Evolutionary conservation across 2,329 filamentous ascomycete genomes (phyloP).

Genomic region (Knoxdaviesia proteae): DNA sequence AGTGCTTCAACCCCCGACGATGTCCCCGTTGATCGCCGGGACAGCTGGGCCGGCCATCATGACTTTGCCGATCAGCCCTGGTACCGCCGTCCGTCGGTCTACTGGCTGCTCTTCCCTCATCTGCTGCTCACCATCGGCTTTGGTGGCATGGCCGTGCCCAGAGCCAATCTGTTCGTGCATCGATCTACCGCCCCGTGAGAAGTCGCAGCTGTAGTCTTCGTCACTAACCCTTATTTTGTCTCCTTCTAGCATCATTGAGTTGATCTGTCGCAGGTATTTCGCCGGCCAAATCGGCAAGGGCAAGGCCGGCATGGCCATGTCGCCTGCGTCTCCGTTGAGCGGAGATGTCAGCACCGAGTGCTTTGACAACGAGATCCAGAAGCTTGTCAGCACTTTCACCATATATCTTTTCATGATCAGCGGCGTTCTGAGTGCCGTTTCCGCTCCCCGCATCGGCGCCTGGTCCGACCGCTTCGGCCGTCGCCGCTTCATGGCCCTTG

Average conservation of each 20-base stretch:
- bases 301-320: too few species aligned
- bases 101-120: constrained; percentile 67
- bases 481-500: constrained; percentile 49
- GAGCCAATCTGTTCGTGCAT: constrained; percentile 47
- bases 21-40: constrained; percentile 2
- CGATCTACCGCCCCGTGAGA: background rate
- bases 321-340: too few species aligned
- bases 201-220: background rate
- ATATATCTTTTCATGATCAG: constrained; percentile 19
- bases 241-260: constrained; percentile 39
- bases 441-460: constrained; percentile 63
- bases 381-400: constrained; percentile 49
- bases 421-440: constrained; percentile 60
- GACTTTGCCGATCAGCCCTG: constrained; percentile 42
- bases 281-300: constrained; percentile 27
- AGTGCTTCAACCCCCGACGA: too few species aligned
- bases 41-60: constrained; percentile 25
- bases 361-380: constrained; percentile 56
- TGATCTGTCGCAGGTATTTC: constrained; percentile 72
- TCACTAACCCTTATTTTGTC: constrained; percentile 4
- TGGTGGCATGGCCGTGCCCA: constrained; percentile 69
- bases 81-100: constrained; percentile 46
- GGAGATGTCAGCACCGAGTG: constrained; percentile 47
- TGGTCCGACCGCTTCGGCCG: constrained; percentile 77
- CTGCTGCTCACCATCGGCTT: constrained; percentile 68